Evolutionary conservation across 1,139 yeast genomes (phyloP).

Genomic region (Yamadazyma songkhlaensis): DNA sequence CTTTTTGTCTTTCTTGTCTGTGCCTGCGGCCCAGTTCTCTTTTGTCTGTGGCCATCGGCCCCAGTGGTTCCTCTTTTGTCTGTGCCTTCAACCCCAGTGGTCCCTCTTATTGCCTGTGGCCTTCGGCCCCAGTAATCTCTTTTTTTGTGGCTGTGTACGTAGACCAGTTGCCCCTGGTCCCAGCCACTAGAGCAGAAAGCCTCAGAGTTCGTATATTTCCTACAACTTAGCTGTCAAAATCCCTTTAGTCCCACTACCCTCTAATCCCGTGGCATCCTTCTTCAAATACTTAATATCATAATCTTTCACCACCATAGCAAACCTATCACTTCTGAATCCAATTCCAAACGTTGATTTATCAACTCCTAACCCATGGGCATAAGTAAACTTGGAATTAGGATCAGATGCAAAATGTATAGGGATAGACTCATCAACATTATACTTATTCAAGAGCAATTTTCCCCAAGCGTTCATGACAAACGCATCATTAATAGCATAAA

Average conservation of each 20-base stretch:
- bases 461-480: conserved; percentile 35
- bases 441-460: conserved; percentile 14
- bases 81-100: no score
- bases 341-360: conserved; percentile 46
- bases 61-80: no score
- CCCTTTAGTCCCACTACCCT: conserved; percentile 61
- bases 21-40: no score
- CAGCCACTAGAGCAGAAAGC: no score
- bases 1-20: no score
- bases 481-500: conserved; percentile 16
- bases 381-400: conserved; percentile 64
- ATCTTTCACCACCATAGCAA: conserved; percentile 56
- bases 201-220: no score
- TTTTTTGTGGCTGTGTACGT: no score
- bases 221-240: conserved; percentile 62
- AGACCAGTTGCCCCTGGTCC: no score
- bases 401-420: conserved; percentile 70
- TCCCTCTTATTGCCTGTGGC: no score
- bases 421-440: conserved; percentile 7
- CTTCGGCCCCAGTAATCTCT: no score
- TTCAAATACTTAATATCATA: conserved; percentile 13
- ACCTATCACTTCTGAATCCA: conserved; percentile 70
- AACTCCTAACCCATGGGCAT: conserved; percentile 32
- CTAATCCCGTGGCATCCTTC: conserved; percentile 14
- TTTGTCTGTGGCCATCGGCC: not conserved